Evolutionary conservation across 116 monocot species (phyloP).

Genomic region (Thalassia testudinum): DNA sequence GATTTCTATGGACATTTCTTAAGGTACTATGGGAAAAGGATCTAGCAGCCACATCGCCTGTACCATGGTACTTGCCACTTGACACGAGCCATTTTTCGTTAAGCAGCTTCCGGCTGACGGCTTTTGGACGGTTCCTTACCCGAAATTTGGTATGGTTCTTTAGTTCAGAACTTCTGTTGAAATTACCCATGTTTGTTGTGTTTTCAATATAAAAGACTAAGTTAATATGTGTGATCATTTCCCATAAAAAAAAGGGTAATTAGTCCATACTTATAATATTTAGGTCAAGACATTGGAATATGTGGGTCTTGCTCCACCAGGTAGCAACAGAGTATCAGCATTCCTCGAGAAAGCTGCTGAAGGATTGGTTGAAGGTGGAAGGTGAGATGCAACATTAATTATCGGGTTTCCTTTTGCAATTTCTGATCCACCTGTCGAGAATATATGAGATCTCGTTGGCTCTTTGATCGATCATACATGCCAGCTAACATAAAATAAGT

Average conservation of each 20-base stretch:
- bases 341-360: conserved; percentile 95
- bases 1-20: not conserved
- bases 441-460: not conserved
- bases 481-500: not conserved
- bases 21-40: conserved; percentile 86
- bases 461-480: not conserved
- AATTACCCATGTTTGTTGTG: too few relatives aligned
- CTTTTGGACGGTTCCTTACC: conserved; percentile 73
- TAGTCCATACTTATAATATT: conserved; percentile 1
- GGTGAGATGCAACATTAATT: conserved; percentile 11
- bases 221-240: too few relatives aligned
- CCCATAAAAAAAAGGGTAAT: too few relatives aligned
- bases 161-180: too few relatives aligned
- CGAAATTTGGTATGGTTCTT: conserved; percentile 42
- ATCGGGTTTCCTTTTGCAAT: not conserved
- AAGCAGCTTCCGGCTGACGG: conserved; percentile 77
- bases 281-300: conserved; percentile 78
- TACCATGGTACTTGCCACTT: conserved; percentile 85
- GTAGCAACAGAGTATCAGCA: conserved; percentile 79
- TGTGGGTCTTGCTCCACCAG: conserved; percentile 67
- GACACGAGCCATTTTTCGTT: conserved; percentile 69
- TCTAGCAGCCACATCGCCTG: conserved; percentile 69
- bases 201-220: too few relatives aligned
- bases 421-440: not conserved
- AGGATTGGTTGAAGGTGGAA: conserved; percentile 90